phyloP scores from a whole-genome alignment of 129 eudicot genomes.

The Artemisia argyi region DNA sequence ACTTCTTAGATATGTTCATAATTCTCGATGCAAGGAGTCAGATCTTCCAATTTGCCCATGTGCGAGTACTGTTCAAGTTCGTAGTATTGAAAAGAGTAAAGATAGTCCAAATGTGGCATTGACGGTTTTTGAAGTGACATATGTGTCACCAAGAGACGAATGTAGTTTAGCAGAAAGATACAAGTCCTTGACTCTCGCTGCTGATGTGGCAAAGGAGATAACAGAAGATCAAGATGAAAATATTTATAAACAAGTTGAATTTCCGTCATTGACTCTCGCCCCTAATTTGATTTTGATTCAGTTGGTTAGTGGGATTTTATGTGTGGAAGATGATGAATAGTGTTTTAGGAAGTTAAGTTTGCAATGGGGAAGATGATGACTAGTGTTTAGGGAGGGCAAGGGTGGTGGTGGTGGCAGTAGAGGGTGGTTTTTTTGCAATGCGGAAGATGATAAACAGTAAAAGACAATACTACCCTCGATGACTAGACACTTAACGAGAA shows the following conservation, averaged over 20 bases:
- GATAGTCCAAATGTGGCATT: slow-evolving; percentile 76
- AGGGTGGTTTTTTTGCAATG: no score
- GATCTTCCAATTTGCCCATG: slow-evolving; percentile 51
- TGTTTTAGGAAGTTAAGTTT: no score
- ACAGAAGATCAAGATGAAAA: slow-evolving; percentile 56
- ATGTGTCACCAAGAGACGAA: slow-evolving; percentile 63
- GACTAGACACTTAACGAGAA: no score
- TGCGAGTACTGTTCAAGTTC: slow-evolving; percentile 89
- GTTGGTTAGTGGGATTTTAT: no score
- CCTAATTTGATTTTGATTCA: no score
- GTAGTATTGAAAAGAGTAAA: slow-evolving; percentile 83
- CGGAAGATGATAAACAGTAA: no score
- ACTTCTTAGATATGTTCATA: slow-evolving; percentile 69
- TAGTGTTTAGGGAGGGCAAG: no score
- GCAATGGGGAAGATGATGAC: no score
- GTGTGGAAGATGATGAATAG: no score
- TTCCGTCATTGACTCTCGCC: no score
- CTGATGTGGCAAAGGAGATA: slow-evolving; percentile 93
- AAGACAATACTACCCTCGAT: no score
- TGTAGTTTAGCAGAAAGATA: slow-evolving; percentile 60
- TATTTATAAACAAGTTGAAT: slow-evolving; percentile 55
- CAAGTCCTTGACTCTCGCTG: slow-evolving; percentile 91
- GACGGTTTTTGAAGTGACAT: slow-evolving; percentile 91
- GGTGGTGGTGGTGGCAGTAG: no score
- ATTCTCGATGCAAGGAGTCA: slow-evolving; percentile 67